phyloP scores from a whole-genome alignment of 345 rosid genomes.

The Heritiera littoralis region DNA sequence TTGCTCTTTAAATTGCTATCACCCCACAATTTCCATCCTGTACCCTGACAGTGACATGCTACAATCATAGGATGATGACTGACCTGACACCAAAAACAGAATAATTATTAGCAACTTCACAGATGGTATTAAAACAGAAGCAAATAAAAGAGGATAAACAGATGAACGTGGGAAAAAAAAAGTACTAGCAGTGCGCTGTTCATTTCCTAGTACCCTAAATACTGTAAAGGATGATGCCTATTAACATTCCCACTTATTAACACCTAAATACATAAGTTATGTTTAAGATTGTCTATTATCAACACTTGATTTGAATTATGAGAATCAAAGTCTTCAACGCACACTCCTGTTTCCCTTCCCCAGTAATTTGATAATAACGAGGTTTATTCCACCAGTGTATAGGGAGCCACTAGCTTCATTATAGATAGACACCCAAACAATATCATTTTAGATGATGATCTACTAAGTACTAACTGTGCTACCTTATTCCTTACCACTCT shows the following conservation, averaged over 20 bases:
- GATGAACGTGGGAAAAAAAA: constrained; percentile 16
- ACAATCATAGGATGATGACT: constrained; percentile 99
- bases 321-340: neutral
- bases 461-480: neutral
- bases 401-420: neutral
- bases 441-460: neutral
- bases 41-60: constrained; percentile 97
- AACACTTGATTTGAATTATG: constrained; percentile 10
- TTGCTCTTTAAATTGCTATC: constrained; percentile 97
- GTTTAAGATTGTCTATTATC: constrained; percentile 30
- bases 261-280: neutral
- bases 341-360: neutral
- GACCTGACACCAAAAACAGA: constrained; percentile 68
- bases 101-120: neutral
- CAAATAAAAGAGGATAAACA: neutral
- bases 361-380: neutral
- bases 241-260: neutral
- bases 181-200: neutral
- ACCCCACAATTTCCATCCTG: constrained; percentile 99
- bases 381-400: neutral
- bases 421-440: neutral
- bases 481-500: neutral
- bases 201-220: neutral
- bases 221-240: neutral
- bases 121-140: neutral